Percentiles rank a stretch among this genome's conserved stretches.
These are phyloP conservation scores for Abortiporus biennis DNA, from an alignment of 1,284 basidiomycete species.

Conservation along the genomic window DNA sequence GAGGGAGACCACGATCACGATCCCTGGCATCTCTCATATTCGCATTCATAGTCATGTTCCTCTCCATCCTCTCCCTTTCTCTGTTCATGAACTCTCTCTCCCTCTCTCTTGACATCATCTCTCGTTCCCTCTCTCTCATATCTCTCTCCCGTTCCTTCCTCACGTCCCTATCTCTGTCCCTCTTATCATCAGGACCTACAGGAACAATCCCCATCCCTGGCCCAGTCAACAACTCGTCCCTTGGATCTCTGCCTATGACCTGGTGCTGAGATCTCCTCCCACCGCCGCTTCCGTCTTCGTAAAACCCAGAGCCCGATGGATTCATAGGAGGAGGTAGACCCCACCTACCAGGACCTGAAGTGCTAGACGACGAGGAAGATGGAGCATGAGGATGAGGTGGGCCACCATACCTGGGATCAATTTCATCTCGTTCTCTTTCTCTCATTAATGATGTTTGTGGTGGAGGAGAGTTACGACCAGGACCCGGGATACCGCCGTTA, in stretches of 20 bases:
- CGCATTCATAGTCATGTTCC: slow-evolving; percentile 2
- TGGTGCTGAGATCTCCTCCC: too few relatives aligned
- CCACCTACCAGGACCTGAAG: too few relatives aligned
- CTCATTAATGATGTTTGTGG: too few relatives aligned
- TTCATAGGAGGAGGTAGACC: neutral
- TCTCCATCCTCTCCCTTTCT: neutral
- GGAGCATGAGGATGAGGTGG: too few relatives aligned
- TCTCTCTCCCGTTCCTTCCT: neutral
- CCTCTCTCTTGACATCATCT: neutral
- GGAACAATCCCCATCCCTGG: neutral
- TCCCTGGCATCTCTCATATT: slow-evolving; percentile 8
- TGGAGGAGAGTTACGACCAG: too few relatives aligned
- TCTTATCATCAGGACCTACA: too few relatives aligned
- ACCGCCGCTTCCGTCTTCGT: neutral
- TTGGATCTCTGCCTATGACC: neutral
- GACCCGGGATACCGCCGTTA: slow-evolving; percentile 4
- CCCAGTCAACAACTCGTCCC: slow-evolving; percentile 1
- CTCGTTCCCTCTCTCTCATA: slow-evolving; percentile 1
- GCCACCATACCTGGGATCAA: too few relatives aligned
- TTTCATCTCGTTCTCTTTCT: too few relatives aligned
- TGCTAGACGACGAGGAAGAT: too few relatives aligned
- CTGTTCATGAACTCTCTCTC: neutral
- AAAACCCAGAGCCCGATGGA: neutral
- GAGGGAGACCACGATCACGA: too few relatives aligned
- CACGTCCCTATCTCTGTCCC: neutral